phyloP scores from a whole-genome alignment of 345 rosid species.

The Rhodamnia rubescens region DNA sequence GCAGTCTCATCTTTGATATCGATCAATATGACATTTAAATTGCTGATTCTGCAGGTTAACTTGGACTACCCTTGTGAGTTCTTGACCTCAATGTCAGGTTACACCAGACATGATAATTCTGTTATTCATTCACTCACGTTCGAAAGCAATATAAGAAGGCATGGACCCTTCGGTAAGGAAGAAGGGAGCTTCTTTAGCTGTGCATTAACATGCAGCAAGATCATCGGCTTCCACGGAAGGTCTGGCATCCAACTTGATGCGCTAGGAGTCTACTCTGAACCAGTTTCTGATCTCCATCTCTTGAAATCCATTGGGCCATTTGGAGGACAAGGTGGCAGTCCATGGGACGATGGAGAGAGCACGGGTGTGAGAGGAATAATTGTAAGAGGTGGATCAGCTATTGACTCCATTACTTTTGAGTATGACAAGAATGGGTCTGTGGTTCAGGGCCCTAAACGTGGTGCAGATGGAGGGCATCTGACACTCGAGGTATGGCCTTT shows the following conservation, averaged over 20 bases:
- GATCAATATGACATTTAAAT: too few relatives aligned
- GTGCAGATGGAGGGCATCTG: not conserved
- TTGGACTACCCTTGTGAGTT: not conserved
- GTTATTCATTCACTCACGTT: not conserved
- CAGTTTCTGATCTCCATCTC: not conserved
- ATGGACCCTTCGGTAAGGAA: not conserved
- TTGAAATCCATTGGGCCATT: not conserved
- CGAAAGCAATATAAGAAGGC: not conserved
- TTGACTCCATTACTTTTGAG: not conserved
- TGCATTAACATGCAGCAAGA: not conserved
- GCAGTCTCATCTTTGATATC: not conserved
- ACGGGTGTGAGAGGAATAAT: not conserved
- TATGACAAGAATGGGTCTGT: not conserved
- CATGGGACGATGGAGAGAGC: not conserved
- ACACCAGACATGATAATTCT: too few relatives aligned
- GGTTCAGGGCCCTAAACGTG: not conserved
- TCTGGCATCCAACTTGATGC: not conserved
- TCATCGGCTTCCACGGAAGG: not conserved
- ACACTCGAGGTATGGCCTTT: not conserved
- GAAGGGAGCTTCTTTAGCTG: not conserved
- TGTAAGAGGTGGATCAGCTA: not conserved
- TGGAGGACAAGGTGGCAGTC: not conserved
- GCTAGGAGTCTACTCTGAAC: not conserved
- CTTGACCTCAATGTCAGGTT: not conserved
- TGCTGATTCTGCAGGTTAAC: not conserved